phyloP scores from a whole-genome alignment of 352 stramenopile species.

The Globisporangium nagaii region DNA sequence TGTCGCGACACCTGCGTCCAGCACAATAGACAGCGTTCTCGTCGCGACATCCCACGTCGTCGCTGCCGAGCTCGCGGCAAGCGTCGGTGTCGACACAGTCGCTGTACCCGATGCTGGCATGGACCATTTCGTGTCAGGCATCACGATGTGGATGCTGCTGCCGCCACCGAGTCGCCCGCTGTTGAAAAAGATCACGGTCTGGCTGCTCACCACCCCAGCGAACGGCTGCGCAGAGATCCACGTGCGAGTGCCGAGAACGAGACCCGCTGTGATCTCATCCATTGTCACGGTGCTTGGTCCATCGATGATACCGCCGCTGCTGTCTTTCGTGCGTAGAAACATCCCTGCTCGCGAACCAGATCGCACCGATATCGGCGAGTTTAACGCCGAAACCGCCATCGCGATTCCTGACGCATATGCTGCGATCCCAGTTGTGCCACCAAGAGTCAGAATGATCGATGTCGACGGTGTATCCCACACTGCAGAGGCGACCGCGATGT shows the following conservation, averaged over 20 bases:
- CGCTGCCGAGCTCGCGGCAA: conserved; percentile 18
- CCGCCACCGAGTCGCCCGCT: conserved; percentile 31
- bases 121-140: conserved; percentile 41
- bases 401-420: conserved; percentile 23
- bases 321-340: conserved; percentile 37
- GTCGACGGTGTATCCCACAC: conserved; percentile 21
- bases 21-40: conserved; percentile 25
- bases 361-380: conserved; percentile 38
- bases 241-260: conserved; percentile 37
- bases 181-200: conserved; percentile 39
- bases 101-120: conserved; percentile 18
- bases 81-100: conserved; percentile 27
- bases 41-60: conserved; percentile 27
- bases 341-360: conserved; percentile 12
- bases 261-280: conserved; percentile 34
- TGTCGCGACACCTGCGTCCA: conserved; percentile 10
- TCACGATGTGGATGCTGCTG: conserved; percentile 32
- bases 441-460: conserved; percentile 16
- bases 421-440: conserved; percentile 14
- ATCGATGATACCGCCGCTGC: conserved; percentile 36
- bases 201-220: conserved; percentile 42
- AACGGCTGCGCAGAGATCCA: conserved; percentile 35
- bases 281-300: conserved; percentile 34
- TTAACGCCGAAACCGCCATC: conserved; percentile 30
- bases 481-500: background rate